Base-by-base conservation (phyloP, 75 land plant genomes). In the Cunninghamia lanceolata region DNA sequence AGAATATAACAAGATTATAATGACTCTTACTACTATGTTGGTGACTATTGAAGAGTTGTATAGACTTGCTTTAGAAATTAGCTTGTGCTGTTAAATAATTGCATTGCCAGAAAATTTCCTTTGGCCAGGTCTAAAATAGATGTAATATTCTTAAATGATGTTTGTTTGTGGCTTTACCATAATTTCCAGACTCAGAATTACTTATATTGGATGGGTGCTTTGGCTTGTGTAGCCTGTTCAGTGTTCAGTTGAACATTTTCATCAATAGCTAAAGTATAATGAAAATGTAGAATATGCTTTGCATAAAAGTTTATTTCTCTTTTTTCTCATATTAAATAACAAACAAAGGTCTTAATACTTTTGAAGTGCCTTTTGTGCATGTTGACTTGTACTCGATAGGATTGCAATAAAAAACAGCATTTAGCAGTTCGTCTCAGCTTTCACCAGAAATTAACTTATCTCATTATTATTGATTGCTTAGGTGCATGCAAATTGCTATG, bases 401-500 rank as follows among this genome's bases (percentile, higher is more conserved):
- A 71, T 32, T 71, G 75, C 10, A 71, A 71, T 9, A 9, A 13
- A 71, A 71, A 71, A n/a, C 13, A 70, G 9, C 36, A 34, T 73
- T 34, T 73, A 32, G 16, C 75, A 73, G 75, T 73, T 73, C 13
- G 14, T 73, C n/a, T 80, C 82, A 80, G 3, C 32, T 28, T 80
- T 80, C 35, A 25, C 32, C 3, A 17, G 46, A 36, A 13, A 25
- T 43, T 43, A 45, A 45, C 50, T 80, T 11, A 80, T 32, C 46
- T 43, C 43, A 80, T 80, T 25, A 43, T 15, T 56, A 76, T 54
- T 85, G 9, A n/a, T 87, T 89, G 15, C 2, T 59, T 79, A 96
- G 98, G 98, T 98, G 32, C 99, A 98, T 90, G 94, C 96, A 88
- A 89, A 92, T 79, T 98, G 99, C 87, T 98, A 98, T 92, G 99